These are phyloP conservation scores for Rubia balearica DNA, from an alignment of 305 asterid genomes.

Conservation along the genomic window DNA sequence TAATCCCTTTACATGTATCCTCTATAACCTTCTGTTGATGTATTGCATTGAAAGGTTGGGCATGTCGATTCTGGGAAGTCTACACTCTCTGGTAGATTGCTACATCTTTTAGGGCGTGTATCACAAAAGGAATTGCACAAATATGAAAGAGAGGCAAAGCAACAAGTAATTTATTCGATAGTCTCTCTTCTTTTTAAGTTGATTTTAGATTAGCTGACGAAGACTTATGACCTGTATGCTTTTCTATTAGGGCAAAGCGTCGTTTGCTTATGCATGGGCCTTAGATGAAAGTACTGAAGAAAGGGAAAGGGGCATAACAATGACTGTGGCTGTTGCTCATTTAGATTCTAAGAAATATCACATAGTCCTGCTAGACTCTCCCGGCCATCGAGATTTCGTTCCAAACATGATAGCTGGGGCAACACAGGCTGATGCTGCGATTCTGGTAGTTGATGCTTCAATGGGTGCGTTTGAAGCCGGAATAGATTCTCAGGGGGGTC, in stretches of 20 bases:
- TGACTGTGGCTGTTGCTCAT: constrained; percentile 95
- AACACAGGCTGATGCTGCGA: constrained; percentile 99
- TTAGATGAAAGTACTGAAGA: constrained; percentile 97
- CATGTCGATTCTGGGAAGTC: constrained; percentile 99
- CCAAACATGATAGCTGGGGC: constrained; percentile 99
- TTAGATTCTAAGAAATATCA: constrained; percentile 62
- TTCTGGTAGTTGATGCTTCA: constrained; percentile 88
- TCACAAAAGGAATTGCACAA: constrained; percentile 83
- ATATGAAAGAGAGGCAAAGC: constrained; percentile 81
- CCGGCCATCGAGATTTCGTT: constrained; percentile 95
- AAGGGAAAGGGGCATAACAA: constrained; percentile 97
- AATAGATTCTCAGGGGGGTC: constrained; percentile 75
- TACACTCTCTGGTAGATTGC: constrained; percentile 93
- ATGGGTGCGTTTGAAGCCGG: constrained; percentile 92
- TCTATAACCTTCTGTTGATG: background rate
- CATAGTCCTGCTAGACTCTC: constrained; percentile 91
- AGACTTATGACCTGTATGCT: constrained; percentile 18
- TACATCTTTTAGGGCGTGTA: constrained; percentile 73
- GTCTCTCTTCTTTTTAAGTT: constrained; percentile 8
- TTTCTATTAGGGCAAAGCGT: constrained; percentile 81
- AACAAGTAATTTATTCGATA: constrained; percentile 38
- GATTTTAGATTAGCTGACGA: constrained; percentile 22
- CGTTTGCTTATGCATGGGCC: constrained; percentile 99
- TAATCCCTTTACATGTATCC: constrained; percentile 4
- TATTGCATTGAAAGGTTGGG: constrained; percentile 59